phyloP scores from a whole-genome alignment of 1,139 yeast species.

The Sugiyamaella novakii region DNA sequence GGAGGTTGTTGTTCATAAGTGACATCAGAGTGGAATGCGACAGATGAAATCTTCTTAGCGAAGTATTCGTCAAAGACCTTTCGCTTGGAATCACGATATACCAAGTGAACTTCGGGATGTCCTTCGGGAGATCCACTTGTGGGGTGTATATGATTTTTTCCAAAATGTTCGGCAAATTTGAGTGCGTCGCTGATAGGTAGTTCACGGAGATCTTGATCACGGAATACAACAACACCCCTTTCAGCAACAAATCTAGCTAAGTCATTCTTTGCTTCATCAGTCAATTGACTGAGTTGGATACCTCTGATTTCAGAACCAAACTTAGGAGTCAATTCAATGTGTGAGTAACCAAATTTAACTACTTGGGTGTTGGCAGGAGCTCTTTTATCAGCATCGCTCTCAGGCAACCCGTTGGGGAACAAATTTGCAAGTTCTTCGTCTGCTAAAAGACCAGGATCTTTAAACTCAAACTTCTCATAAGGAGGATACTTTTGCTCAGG shows the following conservation, averaged over 20 bases:
- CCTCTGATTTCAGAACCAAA: slow-evolving; percentile 64
- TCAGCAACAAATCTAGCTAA: slow-evolving; percentile 64
- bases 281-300: slow-evolving; percentile 56
- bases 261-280: slow-evolving; percentile 59
- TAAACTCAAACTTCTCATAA: slow-evolving; percentile 41
- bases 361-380: slow-evolving; percentile 23
- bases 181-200: slow-evolving; percentile 54
- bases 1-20: slow-evolving; percentile 67
- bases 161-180: slow-evolving; percentile 55
- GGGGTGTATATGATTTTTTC: slow-evolving; percentile 66
- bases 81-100: slow-evolving; percentile 40
- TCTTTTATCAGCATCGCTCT: slow-evolving; percentile 21
- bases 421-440: slow-evolving; percentile 39
- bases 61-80: slow-evolving; percentile 28
- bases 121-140: slow-evolving; percentile 67
- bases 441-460: slow-evolving; percentile 43
- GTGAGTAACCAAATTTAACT: slow-evolving; percentile 27
- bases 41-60: slow-evolving; percentile 39
- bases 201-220: slow-evolving; percentile 64
- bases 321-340: slow-evolving; percentile 52
- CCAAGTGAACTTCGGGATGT: slow-evolving; percentile 65
- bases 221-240: slow-evolving; percentile 66
- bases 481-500: slow-evolving; percentile 47
- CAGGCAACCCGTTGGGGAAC: slow-evolving; percentile 32
- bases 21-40: slow-evolving; percentile 61